Base-by-base conservation (phyloP, 495 filamentous ascomycete genomes). In the Daldinia caldariorum region DNA sequence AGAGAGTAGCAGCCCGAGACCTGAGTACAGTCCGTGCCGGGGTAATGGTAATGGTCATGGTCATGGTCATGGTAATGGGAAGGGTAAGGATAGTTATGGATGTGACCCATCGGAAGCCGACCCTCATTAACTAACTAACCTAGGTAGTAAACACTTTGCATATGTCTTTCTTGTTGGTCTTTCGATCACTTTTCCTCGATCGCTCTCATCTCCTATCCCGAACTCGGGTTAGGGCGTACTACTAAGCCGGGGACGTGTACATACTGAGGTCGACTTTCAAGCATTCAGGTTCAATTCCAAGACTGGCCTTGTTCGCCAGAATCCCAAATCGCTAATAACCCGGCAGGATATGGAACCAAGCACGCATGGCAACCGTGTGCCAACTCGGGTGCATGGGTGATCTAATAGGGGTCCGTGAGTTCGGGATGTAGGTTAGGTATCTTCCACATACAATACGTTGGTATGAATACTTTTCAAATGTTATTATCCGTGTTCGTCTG, bases 401-500 rank as follows among this genome's bases (percentile, higher is more conserved):
- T 68, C 69, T 61, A 58, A 59, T 64, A 67, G 47, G 63, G 63
- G 69, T 72, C 69, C 69, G 69, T 72, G 69, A 58, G 38, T 55
- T 16, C 53, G 60, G 56, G 55, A 71, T 67, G 45, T 35, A 61
- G 5, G 29, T 58, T 70, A 41, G 9, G 43, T 47, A 47, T 47
- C 51, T 34, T 53, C 38, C 38, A 61, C 55, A 47, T 61, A 59
- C 43, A 59, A 16, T 31, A 47, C 9, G 22, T 29, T 47, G 16
- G 16, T 29, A 58, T 3, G 43, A 20, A 58, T 35, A 54, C 32
- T 38, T 39, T 29, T 54, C 47, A 53, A 22, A 35, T 35, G n/a
- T 5, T 43, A 55, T 13, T 37, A 38, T n/a, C 57, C 61, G 60
- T 47, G 56, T 60, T 50, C 47, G 69, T 71, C 58, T 63, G 60